Base-by-base conservation (phyloP, 2,329 filamentous ascomycete genomes). In the Phaeophleospora eucalypticola region DNA sequence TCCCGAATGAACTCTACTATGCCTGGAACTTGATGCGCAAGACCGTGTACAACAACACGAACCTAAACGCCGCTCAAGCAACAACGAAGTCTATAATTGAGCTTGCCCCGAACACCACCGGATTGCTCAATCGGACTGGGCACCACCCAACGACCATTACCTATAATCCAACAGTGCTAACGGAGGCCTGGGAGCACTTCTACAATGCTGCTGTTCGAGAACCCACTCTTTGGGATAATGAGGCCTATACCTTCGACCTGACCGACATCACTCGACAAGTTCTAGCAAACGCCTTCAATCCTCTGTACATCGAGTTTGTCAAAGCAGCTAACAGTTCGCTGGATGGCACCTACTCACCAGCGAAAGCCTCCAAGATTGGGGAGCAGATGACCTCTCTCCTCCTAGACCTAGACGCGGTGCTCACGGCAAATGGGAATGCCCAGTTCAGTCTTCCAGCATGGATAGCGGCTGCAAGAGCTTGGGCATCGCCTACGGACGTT, bases 221-320 rank as follows among this genome's bases (percentile, higher is more conserved):
- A 3, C 48, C 60, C 0, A 32, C 33, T 0, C 63, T 78, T 1
- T 76, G 71, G 68, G 36, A 51, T 8, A 67, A 72, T 43, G 59
- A 69, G 20, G 62, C 70, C 0, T 77, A 71, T 53, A 62, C 63
- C 18, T 69, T 75, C 50, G 75, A 78, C 48, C 56, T 76, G 20
- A 66, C 74, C n/a, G 75, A 77, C 52, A 60, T 76, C 10, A 72
- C 73, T 2, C 66, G 74, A 1, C 74, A 78, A 57, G 69, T 77
- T 12, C 55, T 76, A 35, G 66, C 67, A 36, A 76, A 77, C 56
- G 64, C 64, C 4, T 77, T 77, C 54, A 64, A 66, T n/a, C 52
- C 61, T 0, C 38, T 65, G 4, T 75, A 75, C 59, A 48, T 45
- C 1, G 44, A 62, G 9, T 60, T 76, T 2, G 58, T 75, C 7